phyloP scores from a whole-genome alignment of 2,329 filamentous ascomycete species.

The Parastagonospora avenae region DNA sequence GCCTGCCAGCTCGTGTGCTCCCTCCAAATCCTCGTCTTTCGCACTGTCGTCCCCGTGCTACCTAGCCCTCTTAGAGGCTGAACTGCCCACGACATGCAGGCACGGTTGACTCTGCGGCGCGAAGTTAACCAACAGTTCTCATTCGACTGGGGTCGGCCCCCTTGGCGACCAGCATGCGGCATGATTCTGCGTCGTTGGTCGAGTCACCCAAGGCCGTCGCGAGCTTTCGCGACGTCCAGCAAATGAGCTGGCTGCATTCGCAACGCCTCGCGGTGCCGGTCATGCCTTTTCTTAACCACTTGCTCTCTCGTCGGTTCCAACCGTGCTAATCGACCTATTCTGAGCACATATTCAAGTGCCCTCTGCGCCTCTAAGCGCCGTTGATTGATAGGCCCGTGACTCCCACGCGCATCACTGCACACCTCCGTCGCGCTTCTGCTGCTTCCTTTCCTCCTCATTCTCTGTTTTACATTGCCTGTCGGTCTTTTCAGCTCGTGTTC shows the following conservation, averaged over 20 bases:
- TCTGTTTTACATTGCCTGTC: constrained; percentile 33
- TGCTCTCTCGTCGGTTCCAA: constrained; percentile 29
- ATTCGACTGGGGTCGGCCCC: constrained; percentile 29
- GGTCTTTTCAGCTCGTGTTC: constrained; percentile 44
- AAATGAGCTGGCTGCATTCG: constrained; percentile 34
- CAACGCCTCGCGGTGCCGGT: constrained; percentile 39
- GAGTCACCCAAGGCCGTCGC: constrained; percentile 33
- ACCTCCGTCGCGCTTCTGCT: constrained; percentile 39
- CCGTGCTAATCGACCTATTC: constrained; percentile 42
- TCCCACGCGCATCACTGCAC: constrained; percentile 38
- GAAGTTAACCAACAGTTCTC: constrained; percentile 39
- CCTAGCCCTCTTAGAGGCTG: constrained; percentile 33
- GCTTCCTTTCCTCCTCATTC: constrained; percentile 25
- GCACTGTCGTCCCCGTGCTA: constrained; percentile 28
- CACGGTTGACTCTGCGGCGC: constrained; percentile 39
- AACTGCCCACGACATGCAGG: constrained; percentile 37
- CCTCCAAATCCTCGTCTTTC: constrained; percentile 23
- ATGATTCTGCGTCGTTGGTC: constrained; percentile 33
- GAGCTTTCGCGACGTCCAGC: constrained; percentile 29
- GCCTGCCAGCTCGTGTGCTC: constrained; percentile 9
- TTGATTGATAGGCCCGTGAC: constrained; percentile 41
- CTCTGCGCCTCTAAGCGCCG: constrained; percentile 45
- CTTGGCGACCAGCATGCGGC: constrained; percentile 39
- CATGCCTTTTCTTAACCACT: constrained; percentile 28
- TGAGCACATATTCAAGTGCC: constrained; percentile 40